phyloP scores from a whole-genome alignment of 2,329 filamentous ascomycete species.

The Didymella segeticola region DNA sequence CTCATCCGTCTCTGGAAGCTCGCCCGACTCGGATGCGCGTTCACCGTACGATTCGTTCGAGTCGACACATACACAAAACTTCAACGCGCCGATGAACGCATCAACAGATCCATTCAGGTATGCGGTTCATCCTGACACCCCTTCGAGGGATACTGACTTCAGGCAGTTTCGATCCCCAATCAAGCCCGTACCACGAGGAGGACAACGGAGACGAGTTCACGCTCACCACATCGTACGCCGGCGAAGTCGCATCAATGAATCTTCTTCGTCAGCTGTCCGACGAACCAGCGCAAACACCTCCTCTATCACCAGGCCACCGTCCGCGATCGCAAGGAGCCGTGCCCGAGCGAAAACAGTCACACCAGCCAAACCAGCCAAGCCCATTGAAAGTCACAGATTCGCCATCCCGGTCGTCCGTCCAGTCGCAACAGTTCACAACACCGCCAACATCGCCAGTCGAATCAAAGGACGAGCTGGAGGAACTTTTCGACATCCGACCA shows the following conservation, averaged over 20 bases:
- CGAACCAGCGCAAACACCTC: slow-evolving; percentile 43
- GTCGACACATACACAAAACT: slow-evolving; percentile 34
- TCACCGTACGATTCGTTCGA: slow-evolving; percentile 39
- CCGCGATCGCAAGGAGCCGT: slow-evolving; percentile 36
- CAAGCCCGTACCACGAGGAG: slow-evolving; percentile 39
- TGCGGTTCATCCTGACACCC: slow-evolving; percentile 1
- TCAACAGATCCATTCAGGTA: slow-evolving; percentile 45
- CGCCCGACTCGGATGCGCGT: slow-evolving; percentile 40
- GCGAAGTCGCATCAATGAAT: slow-evolving; percentile 42
- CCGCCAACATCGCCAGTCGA: slow-evolving; percentile 47
- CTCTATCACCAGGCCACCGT: slow-evolving; percentile 44
- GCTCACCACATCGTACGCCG: slow-evolving; percentile 36
- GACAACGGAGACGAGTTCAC: slow-evolving; percentile 30
- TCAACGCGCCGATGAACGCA: slow-evolving; percentile 37
- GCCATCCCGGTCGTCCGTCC: slow-evolving; percentile 43
- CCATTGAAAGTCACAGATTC: slow-evolving; percentile 40
- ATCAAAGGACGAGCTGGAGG: slow-evolving; percentile 43
- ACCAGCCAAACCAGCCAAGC: slow-evolving; percentile 35
- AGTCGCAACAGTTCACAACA: slow-evolving; percentile 47
- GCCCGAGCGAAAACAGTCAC: slow-evolving; percentile 21
- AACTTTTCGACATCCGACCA: slow-evolving; percentile 42
- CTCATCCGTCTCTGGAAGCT: slow-evolving; percentile 44
- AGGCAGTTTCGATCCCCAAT: slow-evolving; percentile 39
- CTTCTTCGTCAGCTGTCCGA: slow-evolving; percentile 46
- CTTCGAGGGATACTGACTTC: slow-evolving; percentile 22